Evolutionary conservation across 192 early-diverging fungal species (phyloP).

Genomic region (Entomortierella beljakovae): DNA sequence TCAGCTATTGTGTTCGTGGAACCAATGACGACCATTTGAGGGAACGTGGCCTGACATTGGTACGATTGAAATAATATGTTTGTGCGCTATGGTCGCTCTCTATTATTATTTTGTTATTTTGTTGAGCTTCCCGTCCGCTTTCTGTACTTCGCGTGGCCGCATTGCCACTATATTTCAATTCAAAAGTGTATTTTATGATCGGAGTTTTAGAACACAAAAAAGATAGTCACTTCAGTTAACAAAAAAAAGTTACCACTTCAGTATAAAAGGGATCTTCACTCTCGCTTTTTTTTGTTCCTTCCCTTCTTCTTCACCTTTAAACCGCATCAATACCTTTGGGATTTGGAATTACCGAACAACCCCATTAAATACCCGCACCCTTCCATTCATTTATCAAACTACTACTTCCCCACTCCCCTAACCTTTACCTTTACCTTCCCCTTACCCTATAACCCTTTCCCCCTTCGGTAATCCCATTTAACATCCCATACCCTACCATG

Average conservation of each 20-base stretch:
- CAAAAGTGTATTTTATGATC: not conserved
- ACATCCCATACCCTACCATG: slow-evolving; percentile 5
- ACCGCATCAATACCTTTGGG: slow-evolving; percentile 29
- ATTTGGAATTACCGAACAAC: slow-evolving; percentile 17
- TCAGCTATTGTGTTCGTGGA: not conserved
- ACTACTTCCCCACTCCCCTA: too few relatives aligned
- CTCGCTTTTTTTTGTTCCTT: slow-evolving; percentile 25
- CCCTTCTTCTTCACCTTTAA: slow-evolving; percentile 26
- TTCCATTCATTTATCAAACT: slow-evolving; percentile 20
- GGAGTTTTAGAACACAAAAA: not conserved
- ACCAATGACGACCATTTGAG: slow-evolving; percentile 14
- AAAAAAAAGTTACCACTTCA: slow-evolving; percentile 5
- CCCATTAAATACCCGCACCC: slow-evolving; percentile 8
- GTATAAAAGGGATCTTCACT: not conserved
- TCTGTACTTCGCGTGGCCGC: slow-evolving; percentile 19
- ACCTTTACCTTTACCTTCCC: not conserved
- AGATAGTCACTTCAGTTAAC: not conserved
- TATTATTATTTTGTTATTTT: not conserved
- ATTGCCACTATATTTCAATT: slow-evolving; percentile 3
- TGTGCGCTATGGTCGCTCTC: slow-evolving; percentile 8
- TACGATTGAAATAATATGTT: not conserved
- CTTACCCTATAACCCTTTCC: not conserved
- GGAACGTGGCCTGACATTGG: slow-evolving; percentile 23
- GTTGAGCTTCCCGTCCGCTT: not conserved
- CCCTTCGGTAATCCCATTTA: not conserved